Evolutionary conservation across 1,139 yeast genomes (phyloP).

Genomic region (Scheffersomyces cryptocercus): DNA sequence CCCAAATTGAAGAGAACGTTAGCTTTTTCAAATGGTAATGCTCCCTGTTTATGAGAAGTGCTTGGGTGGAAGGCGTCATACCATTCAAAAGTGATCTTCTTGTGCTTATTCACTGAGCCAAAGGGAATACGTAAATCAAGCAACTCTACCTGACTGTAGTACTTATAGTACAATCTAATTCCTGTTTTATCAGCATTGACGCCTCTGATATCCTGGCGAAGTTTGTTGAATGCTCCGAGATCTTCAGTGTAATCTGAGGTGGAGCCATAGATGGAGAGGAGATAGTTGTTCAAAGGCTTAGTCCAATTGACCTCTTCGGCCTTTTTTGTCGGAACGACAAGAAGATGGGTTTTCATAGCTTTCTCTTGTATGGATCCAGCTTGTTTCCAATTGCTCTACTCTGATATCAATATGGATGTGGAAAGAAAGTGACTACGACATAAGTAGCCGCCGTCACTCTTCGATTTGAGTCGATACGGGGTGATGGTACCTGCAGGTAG

Average conservation of each 20-base stretch:
- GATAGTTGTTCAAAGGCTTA: conserved; percentile 59
- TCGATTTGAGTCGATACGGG: too few species aligned
- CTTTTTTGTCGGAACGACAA: conserved; percentile 48
- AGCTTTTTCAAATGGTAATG: conserved; percentile 88
- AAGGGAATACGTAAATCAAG: conserved; percentile 76
- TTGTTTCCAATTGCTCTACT: too few species aligned
- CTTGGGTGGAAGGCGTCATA: conserved; percentile 61
- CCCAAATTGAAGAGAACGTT: conserved; percentile 69
- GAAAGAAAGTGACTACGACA: too few species aligned
- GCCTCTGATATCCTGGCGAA: conserved; percentile 65
- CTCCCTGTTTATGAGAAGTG: conserved; percentile 45
- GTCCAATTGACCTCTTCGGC: conserved; percentile 69
- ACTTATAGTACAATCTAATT: conserved; percentile 58
- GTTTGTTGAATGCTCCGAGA: conserved; percentile 52
- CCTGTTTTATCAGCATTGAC: conserved; percentile 53
- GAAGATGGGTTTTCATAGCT: conserved; percentile 37
- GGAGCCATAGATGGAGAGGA: conserved; percentile 64
- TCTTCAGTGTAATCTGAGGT: conserved; percentile 60
- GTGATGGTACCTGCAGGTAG: too few species aligned
- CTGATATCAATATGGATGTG: too few species aligned
- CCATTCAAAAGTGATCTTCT: conserved; percentile 73
- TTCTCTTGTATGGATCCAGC: background rate
- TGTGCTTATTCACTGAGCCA: conserved; percentile 50
- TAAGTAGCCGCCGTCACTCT: too few species aligned
- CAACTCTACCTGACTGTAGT: conserved; percentile 81